A percentile compares a stretch with the other conserved stretches of the same genome.
These are phyloP conservation scores for Triangularia verruculosa DNA, from an alignment of 2,329 filamentous ascomycete genomes.

Conservation along the genomic window DNA sequence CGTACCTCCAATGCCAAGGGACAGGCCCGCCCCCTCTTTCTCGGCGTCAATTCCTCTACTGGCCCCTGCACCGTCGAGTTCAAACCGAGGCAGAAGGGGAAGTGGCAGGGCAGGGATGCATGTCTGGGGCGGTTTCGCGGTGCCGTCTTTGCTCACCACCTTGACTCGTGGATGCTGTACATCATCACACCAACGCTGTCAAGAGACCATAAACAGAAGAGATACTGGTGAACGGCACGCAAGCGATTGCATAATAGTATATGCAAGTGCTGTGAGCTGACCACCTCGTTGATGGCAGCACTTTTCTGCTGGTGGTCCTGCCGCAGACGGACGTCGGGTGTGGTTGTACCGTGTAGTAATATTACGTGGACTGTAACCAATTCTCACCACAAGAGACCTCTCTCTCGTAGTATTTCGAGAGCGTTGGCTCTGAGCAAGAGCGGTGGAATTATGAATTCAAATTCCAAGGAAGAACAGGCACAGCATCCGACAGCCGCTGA, in stretches of 20 bases:
- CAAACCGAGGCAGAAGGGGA: constrained; percentile 26
- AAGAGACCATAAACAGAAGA: constrained; percentile 5
- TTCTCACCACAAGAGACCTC: neutral
- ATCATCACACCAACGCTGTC: constrained; percentile 27
- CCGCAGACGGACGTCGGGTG: neutral
- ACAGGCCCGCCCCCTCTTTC: constrained; percentile 8
- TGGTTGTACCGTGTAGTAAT: neutral
- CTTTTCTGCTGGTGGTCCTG: neutral
- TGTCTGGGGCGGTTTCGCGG: constrained; percentile 15
- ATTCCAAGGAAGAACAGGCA: constrained; percentile 20
- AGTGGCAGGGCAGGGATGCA: constrained; percentile 16
- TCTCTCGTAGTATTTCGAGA: neutral
- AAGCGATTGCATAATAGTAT: neutral
- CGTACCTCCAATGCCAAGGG: no score
- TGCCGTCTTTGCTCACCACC: constrained; percentile 22
- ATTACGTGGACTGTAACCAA: neutral
- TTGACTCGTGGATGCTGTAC: constrained; percentile 32
- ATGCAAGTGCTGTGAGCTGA: constrained; percentile 2
- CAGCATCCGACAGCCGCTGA: constrained; percentile 21
- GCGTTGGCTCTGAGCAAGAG: neutral
- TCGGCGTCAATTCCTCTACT: constrained; percentile 25
- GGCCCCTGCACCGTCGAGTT: constrained; percentile 16
- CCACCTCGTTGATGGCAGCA: neutral
- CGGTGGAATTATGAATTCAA: constrained; percentile 6
- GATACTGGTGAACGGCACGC: neutral